Percentiles rank a stretch among this genome's conserved stretches.
These are phyloP conservation scores for Chalaropsis thielavioides DNA, from an alignment of 2,329 filamentous ascomycete species.

Conservation along the genomic window DNA sequence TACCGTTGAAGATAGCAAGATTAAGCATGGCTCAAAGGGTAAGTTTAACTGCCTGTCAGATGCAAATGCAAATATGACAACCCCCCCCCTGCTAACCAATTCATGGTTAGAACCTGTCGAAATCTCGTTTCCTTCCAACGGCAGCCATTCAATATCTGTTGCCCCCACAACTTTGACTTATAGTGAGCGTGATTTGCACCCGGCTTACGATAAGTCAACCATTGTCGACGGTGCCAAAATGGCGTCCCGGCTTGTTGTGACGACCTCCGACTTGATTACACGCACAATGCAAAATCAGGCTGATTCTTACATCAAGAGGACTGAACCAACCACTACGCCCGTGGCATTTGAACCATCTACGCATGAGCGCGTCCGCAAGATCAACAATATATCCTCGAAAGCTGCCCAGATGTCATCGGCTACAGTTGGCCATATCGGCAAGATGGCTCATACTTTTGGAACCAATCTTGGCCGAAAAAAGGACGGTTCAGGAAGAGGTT, in stretches of 20 bases:
- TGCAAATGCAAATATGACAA: background rate
- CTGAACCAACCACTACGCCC: conserved; percentile 62
- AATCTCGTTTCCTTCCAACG: conserved; percentile 56
- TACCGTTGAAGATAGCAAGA: conserved; percentile 58
- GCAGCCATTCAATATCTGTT: conserved; percentile 49
- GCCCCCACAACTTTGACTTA: conserved; percentile 55
- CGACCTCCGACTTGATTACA: conserved; percentile 64
- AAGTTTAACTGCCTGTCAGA: conserved; percentile 22
- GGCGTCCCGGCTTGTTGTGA: conserved; percentile 84
- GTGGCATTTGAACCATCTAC: conserved; percentile 79
- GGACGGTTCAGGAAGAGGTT: conserved; percentile 41
- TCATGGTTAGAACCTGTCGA: conserved; percentile 51
- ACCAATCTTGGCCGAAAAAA: conserved; percentile 50
- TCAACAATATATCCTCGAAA: conserved; percentile 69
- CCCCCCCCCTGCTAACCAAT: conserved; percentile 4
- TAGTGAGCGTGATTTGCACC: conserved; percentile 64
- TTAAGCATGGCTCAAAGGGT: conserved; percentile 89
- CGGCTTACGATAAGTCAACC: conserved; percentile 77
- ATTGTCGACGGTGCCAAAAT: conserved; percentile 76
- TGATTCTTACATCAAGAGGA: conserved; percentile 65
- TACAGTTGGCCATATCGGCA: conserved; percentile 71
- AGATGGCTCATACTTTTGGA: conserved; percentile 79
- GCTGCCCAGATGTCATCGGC: conserved; percentile 71
- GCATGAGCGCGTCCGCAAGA: conserved; percentile 71
- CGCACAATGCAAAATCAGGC: conserved; percentile 65